phyloP scores from a whole-genome alignment of 805 yeast genomes.

The Candida multigemmis region DNA sequence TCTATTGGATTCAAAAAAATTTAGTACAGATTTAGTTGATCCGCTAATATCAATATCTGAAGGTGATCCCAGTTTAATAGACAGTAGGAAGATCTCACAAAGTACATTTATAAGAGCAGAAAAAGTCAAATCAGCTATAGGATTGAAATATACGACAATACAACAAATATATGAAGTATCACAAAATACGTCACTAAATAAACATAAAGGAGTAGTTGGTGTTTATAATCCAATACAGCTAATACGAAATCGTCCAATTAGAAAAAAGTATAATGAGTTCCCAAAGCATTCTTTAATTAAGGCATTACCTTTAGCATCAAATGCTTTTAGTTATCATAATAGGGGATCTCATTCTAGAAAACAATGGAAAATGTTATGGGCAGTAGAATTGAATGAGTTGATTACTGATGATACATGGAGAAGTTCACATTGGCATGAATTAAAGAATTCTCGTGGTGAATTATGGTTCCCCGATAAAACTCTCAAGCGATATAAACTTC shows the following conservation, averaged over 20 bases:
- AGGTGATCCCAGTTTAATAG: slow-evolving; percentile 1
- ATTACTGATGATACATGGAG: slow-evolving; percentile 53
- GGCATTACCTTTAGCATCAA: slow-evolving; percentile 54
- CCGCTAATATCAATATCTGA: no score
- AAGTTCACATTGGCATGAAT: slow-evolving; percentile 43
- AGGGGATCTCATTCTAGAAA: slow-evolving; percentile 12
- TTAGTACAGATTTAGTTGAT: no score
- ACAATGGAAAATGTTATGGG: slow-evolving; percentile 48
- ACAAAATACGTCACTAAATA: slow-evolving; percentile 7
- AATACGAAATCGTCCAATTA: slow-evolving; percentile 59
- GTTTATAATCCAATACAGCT: slow-evolving; percentile 76
- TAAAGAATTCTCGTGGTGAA: slow-evolving; percentile 34
- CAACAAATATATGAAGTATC: slow-evolving; percentile 28
- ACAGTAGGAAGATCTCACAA: slow-evolving; percentile 23
- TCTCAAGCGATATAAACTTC: slow-evolving; percentile 2
- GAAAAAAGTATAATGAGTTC: slow-evolving; percentile 42
- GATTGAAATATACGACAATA: slow-evolving; percentile 39
- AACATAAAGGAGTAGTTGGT: slow-evolving; percentile 49
- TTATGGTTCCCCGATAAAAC: slow-evolving; percentile 38
- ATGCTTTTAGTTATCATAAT: slow-evolving; percentile 43
- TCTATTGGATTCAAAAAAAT: no score
- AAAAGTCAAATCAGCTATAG: slow-evolving; percentile 37
- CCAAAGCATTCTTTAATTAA: slow-evolving; percentile 36
- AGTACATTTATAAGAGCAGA: slow-evolving; percentile 39
- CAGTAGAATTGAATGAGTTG: slow-evolving; percentile 51